Conservation (phyloP, 805 yeast species). For the Barnettozyma sucrosica region DNA sequence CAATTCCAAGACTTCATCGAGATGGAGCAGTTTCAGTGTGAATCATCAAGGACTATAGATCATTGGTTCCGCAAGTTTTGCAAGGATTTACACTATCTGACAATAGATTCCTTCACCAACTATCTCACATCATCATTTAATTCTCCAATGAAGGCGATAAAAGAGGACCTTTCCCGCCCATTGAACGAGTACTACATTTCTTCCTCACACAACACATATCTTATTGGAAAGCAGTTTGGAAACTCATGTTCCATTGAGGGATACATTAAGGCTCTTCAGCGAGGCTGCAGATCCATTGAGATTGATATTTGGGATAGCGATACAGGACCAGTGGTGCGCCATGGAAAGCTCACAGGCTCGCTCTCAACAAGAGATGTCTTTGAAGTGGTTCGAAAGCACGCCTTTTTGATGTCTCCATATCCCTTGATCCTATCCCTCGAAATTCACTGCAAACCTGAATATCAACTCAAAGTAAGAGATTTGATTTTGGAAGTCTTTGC, state of each 20-base stretch:
- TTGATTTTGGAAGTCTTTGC: slow-evolving; percentile 55
- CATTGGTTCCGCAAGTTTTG: slow-evolving; percentile 37
- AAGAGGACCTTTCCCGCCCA: slow-evolving; percentile 50
- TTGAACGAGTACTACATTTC: slow-evolving; percentile 83
- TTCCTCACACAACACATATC: slow-evolving; percentile 91
- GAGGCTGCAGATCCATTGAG: slow-evolving; percentile 94
- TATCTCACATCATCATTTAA: slow-evolving; percentile 27
- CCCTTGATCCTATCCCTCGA: slow-evolving; percentile 88
- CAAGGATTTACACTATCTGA: slow-evolving; percentile 5
- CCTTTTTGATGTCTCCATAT: slow-evolving; percentile 79
- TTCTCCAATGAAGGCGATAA: slow-evolving; percentile 19
- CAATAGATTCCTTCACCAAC: slow-evolving; percentile 20
- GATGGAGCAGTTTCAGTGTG: slow-evolving; percentile 42
- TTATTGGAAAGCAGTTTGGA: slow-evolving; percentile 81
- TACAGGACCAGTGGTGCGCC: slow-evolving; percentile 79
- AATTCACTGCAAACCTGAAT: slow-evolving; percentile 63
- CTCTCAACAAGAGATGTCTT: slow-evolving; percentile 66
- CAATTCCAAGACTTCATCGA: slow-evolving; percentile 40
- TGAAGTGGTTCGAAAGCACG: slow-evolving; percentile 71
- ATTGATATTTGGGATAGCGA: slow-evolving; percentile 92
- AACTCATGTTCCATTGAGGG: slow-evolving; percentile 88
- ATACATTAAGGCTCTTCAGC: slow-evolving; percentile 76
- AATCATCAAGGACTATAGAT: slow-evolving; percentile 24
- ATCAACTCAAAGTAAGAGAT: slow-evolving; percentile 55
- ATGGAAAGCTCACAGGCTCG: slow-evolving; percentile 82